These are phyloP conservation scores for Pseudozyma hubeiensis DNA, from an alignment of 1,284 basidiomycete genomes.

Conservation along the genomic window DNA sequence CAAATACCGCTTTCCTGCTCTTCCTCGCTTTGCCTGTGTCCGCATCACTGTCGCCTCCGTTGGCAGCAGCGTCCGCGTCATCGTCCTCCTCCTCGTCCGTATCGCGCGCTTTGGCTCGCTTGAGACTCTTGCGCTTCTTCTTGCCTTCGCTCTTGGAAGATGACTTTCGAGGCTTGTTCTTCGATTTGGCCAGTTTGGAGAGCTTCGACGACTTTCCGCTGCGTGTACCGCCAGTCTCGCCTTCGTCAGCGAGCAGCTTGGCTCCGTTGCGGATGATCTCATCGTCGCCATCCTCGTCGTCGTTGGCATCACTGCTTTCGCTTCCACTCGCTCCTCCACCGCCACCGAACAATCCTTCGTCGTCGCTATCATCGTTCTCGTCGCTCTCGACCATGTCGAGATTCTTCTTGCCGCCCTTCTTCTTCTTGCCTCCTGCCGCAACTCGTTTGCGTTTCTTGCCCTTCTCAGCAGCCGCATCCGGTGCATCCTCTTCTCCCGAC, in stretches of 20 bases:
- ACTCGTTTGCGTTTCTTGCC: conserved; percentile 37
- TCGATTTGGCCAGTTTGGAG: conserved; percentile 26
- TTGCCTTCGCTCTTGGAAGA: conserved; percentile 22
- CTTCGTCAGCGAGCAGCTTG: conserved; percentile 42
- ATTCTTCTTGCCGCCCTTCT: conserved; percentile 41
- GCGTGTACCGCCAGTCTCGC: conserved; percentile 15
- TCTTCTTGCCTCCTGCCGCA: conserved; percentile 29
- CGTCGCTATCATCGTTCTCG: conserved; percentile 36
- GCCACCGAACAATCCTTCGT: conserved; percentile 37
- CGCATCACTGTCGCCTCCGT: conserved; percentile 26
- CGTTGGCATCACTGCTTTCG: conserved; percentile 19
- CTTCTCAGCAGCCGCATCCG: conserved; percentile 34
- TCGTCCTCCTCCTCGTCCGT: conserved; percentile 25
- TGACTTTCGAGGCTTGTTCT: conserved; percentile 18
- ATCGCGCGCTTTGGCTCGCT: conserved; percentile 39
- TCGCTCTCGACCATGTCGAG: conserved; percentile 31
- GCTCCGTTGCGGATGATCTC: conserved; percentile 51
- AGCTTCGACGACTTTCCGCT: conserved; percentile 25
- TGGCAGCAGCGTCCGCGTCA: conserved; percentile 1
- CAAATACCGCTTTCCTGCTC: conserved; percentile 32
- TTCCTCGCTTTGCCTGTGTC: conserved; percentile 16
- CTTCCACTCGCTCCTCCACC: conserved; percentile 29
- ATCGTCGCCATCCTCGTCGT: conserved; percentile 50
- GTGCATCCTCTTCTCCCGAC: conserved; percentile 49
- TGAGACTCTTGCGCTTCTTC: conserved; percentile 49